Conservation (phyloP, 176 grass and related monocot genomes). For the Oryza rufipogon region DNA sequence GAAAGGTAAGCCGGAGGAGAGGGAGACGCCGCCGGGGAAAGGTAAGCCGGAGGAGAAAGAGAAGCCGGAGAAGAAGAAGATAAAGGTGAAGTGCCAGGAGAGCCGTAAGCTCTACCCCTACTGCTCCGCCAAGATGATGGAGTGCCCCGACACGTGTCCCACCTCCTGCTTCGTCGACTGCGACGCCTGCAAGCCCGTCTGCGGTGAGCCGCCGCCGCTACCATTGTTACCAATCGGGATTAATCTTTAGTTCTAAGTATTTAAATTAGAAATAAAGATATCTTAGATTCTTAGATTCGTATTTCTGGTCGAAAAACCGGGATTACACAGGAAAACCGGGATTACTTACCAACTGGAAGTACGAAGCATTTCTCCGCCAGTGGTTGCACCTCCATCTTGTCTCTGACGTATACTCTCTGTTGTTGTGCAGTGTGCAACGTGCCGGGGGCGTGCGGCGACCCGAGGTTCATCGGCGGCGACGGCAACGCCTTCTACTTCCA, state of each 20-base stretch:
- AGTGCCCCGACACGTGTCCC: slow-evolving; percentile 19
- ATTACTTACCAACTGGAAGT: too few relatives aligned
- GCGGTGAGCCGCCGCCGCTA: neutral
- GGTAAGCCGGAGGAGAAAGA: neutral
- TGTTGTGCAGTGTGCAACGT: slow-evolving; percentile 27
- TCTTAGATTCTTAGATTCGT: too few relatives aligned
- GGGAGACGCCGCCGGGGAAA: too few relatives aligned
- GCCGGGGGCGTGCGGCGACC: slow-evolving; percentile 50
- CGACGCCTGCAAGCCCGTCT: slow-evolving; percentile 35
- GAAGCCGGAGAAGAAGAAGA: neutral
- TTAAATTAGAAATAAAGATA: too few relatives aligned
- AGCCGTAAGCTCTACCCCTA: neutral
- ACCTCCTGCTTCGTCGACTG: slow-evolving; percentile 42
- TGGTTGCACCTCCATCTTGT: neutral
- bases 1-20: neutral
- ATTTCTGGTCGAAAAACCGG: too few relatives aligned
- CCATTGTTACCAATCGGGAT: too few relatives aligned
- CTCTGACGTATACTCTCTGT: neutral
- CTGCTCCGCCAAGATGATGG: slow-evolving; percentile 22
- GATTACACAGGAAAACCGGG: too few relatives aligned
- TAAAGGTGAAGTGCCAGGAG: slow-evolving; percentile 37
- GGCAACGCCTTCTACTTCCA: slow-evolving; percentile 69
- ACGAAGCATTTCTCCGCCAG: too few relatives aligned
- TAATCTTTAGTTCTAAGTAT: too few relatives aligned
- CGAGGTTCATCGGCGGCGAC: slow-evolving; percentile 63